These are phyloP conservation scores for Gossypium arboreum DNA, from an alignment of 345 rosid genomes.

Conservation along the genomic window DNA sequence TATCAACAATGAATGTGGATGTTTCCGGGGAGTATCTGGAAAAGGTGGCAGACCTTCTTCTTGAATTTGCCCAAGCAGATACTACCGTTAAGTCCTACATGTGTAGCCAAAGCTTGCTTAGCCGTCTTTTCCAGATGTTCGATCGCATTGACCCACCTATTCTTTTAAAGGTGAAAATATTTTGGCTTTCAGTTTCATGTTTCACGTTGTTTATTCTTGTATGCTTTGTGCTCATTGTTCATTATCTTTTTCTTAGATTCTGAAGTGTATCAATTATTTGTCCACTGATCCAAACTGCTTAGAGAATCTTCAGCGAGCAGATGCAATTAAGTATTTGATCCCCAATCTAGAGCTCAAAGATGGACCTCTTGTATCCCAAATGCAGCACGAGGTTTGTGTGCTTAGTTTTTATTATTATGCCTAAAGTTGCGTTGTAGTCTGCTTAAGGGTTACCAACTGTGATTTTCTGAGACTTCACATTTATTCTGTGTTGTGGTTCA, in stretches of 20 bases:
- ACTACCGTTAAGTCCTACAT: slow-evolving; percentile 81
- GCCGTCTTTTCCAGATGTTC: slow-evolving; percentile 91
- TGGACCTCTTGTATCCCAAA: slow-evolving; percentile 73
- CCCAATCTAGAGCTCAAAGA: slow-evolving; percentile 94
- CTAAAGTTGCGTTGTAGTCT: not conserved
- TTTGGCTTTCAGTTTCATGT: slow-evolving; percentile 1
- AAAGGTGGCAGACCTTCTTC: slow-evolving; percentile 94
- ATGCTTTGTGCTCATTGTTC: slow-evolving; percentile 19
- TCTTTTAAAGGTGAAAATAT: slow-evolving; percentile 65
- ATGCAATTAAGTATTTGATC: slow-evolving; percentile 87
- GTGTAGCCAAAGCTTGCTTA: slow-evolving; percentile 93
- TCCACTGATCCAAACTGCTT: slow-evolving; percentile 96
- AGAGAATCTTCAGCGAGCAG: slow-evolving; percentile 94
- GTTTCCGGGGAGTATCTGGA: slow-evolving; percentile 91
- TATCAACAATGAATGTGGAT: slow-evolving; percentile 84
- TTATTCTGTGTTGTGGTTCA: not conserved
- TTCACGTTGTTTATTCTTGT: slow-evolving; percentile 1
- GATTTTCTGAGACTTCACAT: not conserved
- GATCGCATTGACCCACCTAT: slow-evolving; percentile 82
- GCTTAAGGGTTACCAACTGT: not conserved
- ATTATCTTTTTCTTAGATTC: slow-evolving; percentile 39
- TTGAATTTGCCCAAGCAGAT: slow-evolving; percentile 97
- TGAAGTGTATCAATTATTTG: slow-evolving; percentile 80
- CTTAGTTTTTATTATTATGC: not conserved
- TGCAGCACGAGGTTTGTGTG: slow-evolving; percentile 74